Evolutionary conservation across 768 basidiomycete species (phyloP).

Genomic region (Lactarius sanguifluus): DNA sequence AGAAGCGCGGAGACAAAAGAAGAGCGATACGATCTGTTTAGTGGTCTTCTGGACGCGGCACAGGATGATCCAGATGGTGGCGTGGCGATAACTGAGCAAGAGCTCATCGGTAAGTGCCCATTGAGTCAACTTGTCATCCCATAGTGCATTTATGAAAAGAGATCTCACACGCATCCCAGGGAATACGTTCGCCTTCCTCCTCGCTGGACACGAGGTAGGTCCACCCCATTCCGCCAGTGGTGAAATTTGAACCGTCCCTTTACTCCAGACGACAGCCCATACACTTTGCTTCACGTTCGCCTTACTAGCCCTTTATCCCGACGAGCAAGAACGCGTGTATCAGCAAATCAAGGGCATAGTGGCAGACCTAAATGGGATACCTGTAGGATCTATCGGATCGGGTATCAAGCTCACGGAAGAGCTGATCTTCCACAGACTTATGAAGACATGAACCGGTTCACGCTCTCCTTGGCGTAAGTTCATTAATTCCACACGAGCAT

Average conservation of each 20-base stretch:
- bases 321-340: conserved; percentile 44
- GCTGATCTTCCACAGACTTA: conserved; percentile 25
- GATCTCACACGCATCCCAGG: conserved; percentile 5
- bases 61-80: conserved; percentile 24
- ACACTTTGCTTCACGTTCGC: conserved; percentile 42
- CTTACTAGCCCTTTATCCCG: conserved; percentile 43
- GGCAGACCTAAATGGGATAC: conserved; percentile 32
- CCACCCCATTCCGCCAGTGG: neutral
- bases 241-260: neutral
- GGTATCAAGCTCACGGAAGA: neutral
- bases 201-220: conserved; percentile 38
- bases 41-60: conserved; percentile 30
- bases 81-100: conserved; percentile 28
- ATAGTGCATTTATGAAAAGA: neutral
- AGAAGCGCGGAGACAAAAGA: conserved; percentile 24
- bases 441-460: conserved; percentile 30
- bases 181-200: conserved; percentile 37
- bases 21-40: conserved; percentile 34
- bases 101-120: conserved; percentile 28
- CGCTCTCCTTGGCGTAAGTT: conserved; percentile 28
- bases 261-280: conserved; percentile 39
- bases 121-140: neutral
- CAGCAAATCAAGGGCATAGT: conserved; percentile 39
- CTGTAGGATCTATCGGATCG: conserved; percentile 3
- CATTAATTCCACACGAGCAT: neutral